Evolutionary conservation across 1,284 basidiomycete species (phyloP).

Genomic region (Cryptococcus amylolentus): DNA sequence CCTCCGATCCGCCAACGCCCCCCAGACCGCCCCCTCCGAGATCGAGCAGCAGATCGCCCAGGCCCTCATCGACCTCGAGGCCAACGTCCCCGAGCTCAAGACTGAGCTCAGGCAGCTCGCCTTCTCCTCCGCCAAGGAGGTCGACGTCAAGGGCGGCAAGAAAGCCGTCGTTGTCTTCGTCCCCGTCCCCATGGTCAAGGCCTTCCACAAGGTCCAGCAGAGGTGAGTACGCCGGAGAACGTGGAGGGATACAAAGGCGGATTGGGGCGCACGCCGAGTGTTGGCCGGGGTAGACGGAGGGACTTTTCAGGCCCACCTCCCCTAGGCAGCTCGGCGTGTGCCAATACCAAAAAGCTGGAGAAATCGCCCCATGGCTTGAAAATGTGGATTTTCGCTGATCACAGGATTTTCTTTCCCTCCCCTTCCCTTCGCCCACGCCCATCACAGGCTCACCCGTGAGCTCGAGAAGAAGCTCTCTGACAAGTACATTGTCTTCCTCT

Average conservation of each 20-base stretch:
- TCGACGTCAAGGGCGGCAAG: conserved; percentile 98
- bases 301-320: conserved; percentile 51
- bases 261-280: not conserved
- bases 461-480: conserved; percentile 99
- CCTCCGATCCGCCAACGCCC: conserved; percentile 92
- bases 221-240: conserved; percentile 61
- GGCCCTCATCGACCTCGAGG: conserved; percentile 95
- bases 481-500: conserved; percentile 97
- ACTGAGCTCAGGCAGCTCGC: conserved; percentile 90
- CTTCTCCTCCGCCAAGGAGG: conserved; percentile 96
- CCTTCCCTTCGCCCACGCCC: not conserved
- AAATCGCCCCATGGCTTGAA: not conserved
- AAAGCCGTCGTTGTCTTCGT: conserved; percentile 99
- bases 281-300: conserved; percentile 47
- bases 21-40: conserved; percentile 82
- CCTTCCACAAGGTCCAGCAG: conserved; percentile 97
- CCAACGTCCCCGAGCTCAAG: conserved; percentile 98
- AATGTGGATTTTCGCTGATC: conserved; percentile 16
- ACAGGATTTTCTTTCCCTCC: conserved; percentile 6
- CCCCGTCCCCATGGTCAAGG: conserved; percentile 95
- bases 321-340: conserved; percentile 18
- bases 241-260: not conserved
- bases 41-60: conserved; percentile 90
- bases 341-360: not conserved
- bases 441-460: conserved; percentile 85